Evolutionary conservation across 345 rosid genomes (phyloP).

Genomic region (Melaleuca alternifolia): DNA sequence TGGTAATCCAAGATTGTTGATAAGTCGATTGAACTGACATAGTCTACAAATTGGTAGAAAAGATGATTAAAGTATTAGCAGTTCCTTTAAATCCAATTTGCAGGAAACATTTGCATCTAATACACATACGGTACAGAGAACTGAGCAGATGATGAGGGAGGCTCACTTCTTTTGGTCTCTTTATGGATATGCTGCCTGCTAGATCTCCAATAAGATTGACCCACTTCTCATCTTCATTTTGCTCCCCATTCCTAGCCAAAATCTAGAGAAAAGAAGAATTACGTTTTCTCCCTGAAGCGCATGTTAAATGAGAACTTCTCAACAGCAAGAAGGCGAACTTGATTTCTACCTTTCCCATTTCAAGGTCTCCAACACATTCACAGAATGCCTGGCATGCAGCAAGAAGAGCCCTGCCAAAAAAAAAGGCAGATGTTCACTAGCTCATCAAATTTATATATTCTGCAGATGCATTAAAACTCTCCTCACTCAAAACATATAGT

Average conservation of each 20-base stretch:
- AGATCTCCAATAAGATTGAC: slow-evolving; percentile 74
- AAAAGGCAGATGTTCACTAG: not conserved
- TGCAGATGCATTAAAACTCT: not conserved
- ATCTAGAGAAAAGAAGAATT: slow-evolving; percentile 30
- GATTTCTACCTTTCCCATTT: slow-evolving; percentile 88
- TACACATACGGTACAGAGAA: not conserved
- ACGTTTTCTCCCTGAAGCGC: not conserved
- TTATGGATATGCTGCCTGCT: slow-evolving; percentile 84
- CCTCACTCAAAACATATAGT: not conserved
- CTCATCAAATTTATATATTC: not conserved
- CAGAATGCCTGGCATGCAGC: slow-evolving; percentile 91
- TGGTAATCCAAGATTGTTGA: not conserved
- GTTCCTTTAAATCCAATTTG: not conserved
- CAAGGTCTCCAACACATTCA: slow-evolving; percentile 97
- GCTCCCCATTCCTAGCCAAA: slow-evolving; percentile 84
- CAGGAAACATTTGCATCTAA: not conserved
- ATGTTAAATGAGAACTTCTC: not conserved
- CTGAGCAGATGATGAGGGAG: not conserved
- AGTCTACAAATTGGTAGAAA: not conserved
- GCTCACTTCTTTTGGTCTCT: slow-evolving; percentile 94
- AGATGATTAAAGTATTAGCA: not conserved
- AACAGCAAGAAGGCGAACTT: not conserved
- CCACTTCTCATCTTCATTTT: slow-evolving; percentile 86
- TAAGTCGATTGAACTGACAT: not conserved
- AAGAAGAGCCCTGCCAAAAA: slow-evolving; percentile 63